These are phyloP conservation scores for Acanthamoeba royreba DNA, from an alignment of 208 protist species.

Conservation along the genomic window DNA sequence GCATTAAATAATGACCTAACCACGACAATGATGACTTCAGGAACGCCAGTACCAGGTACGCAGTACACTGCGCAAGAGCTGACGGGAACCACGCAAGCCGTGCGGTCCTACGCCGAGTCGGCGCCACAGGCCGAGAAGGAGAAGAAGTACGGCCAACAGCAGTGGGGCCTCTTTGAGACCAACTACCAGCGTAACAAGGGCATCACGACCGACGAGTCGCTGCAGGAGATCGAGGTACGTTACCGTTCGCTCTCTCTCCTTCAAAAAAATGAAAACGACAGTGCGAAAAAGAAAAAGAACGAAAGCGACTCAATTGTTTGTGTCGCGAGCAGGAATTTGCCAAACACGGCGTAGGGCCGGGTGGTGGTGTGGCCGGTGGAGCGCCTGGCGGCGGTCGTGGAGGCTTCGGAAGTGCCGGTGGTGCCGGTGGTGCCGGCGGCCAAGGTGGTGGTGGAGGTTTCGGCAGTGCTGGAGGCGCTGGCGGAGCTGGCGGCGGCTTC, in stretches of 20 bases:
- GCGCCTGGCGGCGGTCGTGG: background rate
- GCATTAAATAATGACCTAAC: no score
- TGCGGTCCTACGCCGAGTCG: background rate
- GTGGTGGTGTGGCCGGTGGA: background rate
- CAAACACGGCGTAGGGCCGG: background rate
- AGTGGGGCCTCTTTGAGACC: constrained; percentile 49
- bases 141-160: constrained; percentile 48
- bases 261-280: no score
- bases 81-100: constrained; percentile 12
- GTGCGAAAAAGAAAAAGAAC: no score
- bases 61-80: constrained; percentile 33
- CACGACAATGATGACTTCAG: no score
- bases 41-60: background rate
- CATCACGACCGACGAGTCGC: constrained; percentile 38
- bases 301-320: background rate
- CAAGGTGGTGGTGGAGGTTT: no score
- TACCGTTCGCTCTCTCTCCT: background rate
- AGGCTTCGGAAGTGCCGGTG: background rate
- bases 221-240: constrained; percentile 45
- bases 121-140: constrained; percentile 35
- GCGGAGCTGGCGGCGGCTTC: background rate
- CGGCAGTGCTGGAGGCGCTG: no score
- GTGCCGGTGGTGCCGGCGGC: no score
- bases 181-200: constrained; percentile 53
- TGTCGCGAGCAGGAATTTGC: constrained; percentile 23